Percentiles rank a stretch among this genome's conserved stretches.
Evolutionary conservation across 2,329 filamentous ascomycete species (phyloP).

Genomic region (Triangularia setosa): DNA sequence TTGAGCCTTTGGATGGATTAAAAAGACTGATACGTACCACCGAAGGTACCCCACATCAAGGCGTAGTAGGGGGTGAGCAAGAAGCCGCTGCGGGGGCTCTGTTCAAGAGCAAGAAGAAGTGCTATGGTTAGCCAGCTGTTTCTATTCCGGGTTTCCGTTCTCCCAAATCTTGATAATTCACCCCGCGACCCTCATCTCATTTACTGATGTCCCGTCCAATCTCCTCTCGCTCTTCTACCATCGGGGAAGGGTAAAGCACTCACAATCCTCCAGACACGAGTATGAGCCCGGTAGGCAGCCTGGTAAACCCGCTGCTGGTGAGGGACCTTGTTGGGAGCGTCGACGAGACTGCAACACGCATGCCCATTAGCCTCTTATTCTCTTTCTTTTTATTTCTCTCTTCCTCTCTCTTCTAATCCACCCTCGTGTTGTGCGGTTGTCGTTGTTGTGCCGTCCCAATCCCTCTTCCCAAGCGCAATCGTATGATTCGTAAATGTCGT

Average conservation of each 20-base stretch:
- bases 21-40: slow-evolving; percentile 46
- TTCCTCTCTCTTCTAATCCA: background rate
- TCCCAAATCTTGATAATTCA: background rate
- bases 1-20: too few species aligned
- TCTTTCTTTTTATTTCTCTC: background rate
- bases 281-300: slow-evolving; percentile 63
- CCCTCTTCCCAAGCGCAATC: background rate
- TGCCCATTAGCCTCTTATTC: slow-evolving; percentile 27
- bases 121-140: slow-evolving; percentile 24
- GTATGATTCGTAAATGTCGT: background rate
- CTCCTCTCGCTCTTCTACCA: background rate
- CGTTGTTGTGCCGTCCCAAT: background rate
- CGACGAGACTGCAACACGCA: slow-evolving; percentile 48
- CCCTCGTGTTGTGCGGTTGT: background rate
- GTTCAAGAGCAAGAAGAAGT: slow-evolving; percentile 13
- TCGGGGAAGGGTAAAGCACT: slow-evolving; percentile 35
- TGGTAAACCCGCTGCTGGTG: slow-evolving; percentile 73
- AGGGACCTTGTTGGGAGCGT: slow-evolving; percentile 74
- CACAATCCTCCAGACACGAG: slow-evolving; percentile 76
- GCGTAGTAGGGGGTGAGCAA: slow-evolving; percentile 67
- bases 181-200: too few species aligned
- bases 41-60: slow-evolving; percentile 59
- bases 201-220: too few species aligned
- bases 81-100: slow-evolving; percentile 62
- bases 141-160: background rate